Conservation (phyloP, 495 filamentous ascomycete species). For the Xylaria cubensis region DNA sequence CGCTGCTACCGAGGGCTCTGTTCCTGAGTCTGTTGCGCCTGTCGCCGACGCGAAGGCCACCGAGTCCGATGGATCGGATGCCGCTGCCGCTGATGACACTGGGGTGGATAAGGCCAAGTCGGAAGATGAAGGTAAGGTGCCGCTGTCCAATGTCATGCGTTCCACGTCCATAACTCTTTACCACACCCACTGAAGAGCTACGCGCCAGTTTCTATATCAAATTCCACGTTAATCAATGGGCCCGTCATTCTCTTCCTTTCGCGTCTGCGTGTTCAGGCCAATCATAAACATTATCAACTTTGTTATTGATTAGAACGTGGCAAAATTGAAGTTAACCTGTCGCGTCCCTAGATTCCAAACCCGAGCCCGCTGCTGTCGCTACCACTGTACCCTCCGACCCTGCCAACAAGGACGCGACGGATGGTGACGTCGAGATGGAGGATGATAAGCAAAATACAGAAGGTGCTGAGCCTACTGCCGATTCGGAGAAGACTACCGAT, state of each 20-base stretch:
- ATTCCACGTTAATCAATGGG: background rate
- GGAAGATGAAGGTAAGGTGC: slow-evolving; percentile 39
- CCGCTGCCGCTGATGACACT: slow-evolving; percentile 19
- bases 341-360: slow-evolving; percentile 16
- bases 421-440: slow-evolving; percentile 48
- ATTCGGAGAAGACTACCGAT: slow-evolving; percentile 27
- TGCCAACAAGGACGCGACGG: slow-evolving; percentile 31
- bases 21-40: slow-evolving; percentile 38
- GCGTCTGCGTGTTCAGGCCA: background rate
- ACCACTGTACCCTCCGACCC: slow-evolving; percentile 22
- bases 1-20: slow-evolving; percentile 25
- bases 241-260: background rate
- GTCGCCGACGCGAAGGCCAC: slow-evolving; percentile 35
- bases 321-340: slow-evolving; percentile 5
- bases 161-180: background rate
- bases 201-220: slow-evolving; percentile 11
- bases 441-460: slow-evolving; percentile 37
- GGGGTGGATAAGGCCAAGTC: slow-evolving; percentile 28
- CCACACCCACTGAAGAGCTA: background rate
- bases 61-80: slow-evolving; percentile 28
- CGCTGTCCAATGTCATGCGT: slow-evolving; percentile 14
- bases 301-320: background rate
- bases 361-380: slow-evolving; percentile 15
- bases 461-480: slow-evolving; percentile 31
- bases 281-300: background rate